Evolutionary conservation across 495 filamentous ascomycete species (phyloP).

Genomic region (Saxophila tyrrhenica): DNA sequence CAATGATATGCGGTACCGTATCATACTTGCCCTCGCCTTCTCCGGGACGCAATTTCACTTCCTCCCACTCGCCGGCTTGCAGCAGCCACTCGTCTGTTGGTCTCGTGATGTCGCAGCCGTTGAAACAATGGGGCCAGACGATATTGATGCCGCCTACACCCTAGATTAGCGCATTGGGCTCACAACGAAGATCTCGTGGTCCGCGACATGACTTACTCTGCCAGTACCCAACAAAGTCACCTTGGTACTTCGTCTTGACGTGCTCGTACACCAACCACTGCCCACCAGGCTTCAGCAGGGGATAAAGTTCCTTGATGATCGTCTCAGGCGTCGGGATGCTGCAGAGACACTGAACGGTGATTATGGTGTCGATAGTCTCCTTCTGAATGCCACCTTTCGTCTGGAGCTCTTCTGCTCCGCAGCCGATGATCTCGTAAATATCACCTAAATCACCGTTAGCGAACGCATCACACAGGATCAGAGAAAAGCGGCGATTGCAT

Average conservation of each 20-base stretch:
- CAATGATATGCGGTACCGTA: slow-evolving; percentile 17
- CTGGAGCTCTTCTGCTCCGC: slow-evolving; percentile 46
- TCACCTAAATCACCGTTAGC: slow-evolving; percentile 18
- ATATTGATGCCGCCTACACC: slow-evolving; percentile 11
- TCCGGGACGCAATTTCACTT: slow-evolving; percentile 13
- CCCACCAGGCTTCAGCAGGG: slow-evolving; percentile 53
- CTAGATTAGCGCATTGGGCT: background rate
- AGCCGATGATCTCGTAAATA: slow-evolving; percentile 54
- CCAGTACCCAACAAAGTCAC: slow-evolving; percentile 16
- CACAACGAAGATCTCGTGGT: background rate
- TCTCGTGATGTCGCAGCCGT: slow-evolving; percentile 15
- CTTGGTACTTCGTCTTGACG: slow-evolving; percentile 32
- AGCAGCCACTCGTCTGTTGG: slow-evolving; percentile 20
- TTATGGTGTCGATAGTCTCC: slow-evolving; percentile 54
- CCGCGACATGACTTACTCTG: slow-evolving; percentile 16
- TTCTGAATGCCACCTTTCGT: slow-evolving; percentile 36
- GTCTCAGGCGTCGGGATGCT: slow-evolving; percentile 52
- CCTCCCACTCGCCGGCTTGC: slow-evolving; percentile 16
- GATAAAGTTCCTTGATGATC: slow-evolving; percentile 49
- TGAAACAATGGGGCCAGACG: slow-evolving; percentile 17
- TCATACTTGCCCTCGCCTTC: slow-evolving; percentile 16
- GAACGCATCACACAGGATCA: background rate
- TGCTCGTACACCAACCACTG: slow-evolving; percentile 62
- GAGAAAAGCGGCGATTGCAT: background rate
- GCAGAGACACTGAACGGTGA: slow-evolving; percentile 61